phyloP scores from a whole-genome alignment of 805 yeast genomes.

The Cyberlindnera mycetangii region DNA sequence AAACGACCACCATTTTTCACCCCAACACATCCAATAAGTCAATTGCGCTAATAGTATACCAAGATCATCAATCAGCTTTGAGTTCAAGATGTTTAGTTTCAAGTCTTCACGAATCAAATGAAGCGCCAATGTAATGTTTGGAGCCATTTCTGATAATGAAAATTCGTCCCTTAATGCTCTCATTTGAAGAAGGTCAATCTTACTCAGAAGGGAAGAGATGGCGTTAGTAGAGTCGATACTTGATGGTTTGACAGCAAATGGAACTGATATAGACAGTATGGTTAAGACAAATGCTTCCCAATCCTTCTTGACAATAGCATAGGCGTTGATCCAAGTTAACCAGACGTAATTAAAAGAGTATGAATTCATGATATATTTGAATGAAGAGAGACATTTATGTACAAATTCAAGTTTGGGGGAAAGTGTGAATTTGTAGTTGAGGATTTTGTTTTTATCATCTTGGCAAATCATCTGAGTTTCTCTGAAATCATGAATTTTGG shows the following conservation, averaged over 20 bases:
- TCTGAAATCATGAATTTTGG: slow-evolving; percentile 10
- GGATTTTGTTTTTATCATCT: slow-evolving; percentile 11
- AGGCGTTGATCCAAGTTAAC: slow-evolving; percentile 60
- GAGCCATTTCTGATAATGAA: slow-evolving; percentile 49
- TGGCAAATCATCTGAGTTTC: slow-evolving; percentile 20
- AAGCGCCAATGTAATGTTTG: slow-evolving; percentile 62
- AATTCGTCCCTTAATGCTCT: slow-evolving; percentile 29
- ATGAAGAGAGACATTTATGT: slow-evolving; percentile 42
- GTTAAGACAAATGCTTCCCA: slow-evolving; percentile 61
- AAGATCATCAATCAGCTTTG: slow-evolving; percentile 36
- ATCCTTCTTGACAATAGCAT: slow-evolving; percentile 44
- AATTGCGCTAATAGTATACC: slow-evolving; percentile 59
- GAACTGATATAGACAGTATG: slow-evolving; percentile 47
- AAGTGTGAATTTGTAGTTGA: slow-evolving; percentile 35
- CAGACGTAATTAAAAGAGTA: slow-evolving; percentile 55
- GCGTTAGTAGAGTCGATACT: slow-evolving; percentile 14
- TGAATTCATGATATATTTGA: slow-evolving; percentile 56
- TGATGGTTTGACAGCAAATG: slow-evolving; percentile 35
- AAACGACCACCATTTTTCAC: slow-evolving; percentile 56
- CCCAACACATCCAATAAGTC: slow-evolving; percentile 73
- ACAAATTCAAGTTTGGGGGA: slow-evolving; percentile 46
- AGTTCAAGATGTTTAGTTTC: slow-evolving; percentile 50
- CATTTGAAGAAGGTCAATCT: slow-evolving; percentile 16
- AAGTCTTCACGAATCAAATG: slow-evolving; percentile 80
- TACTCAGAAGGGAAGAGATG: slow-evolving; percentile 11